A percentile compares a stretch with the other conserved stretches of the same genome.
These are phyloP conservation scores for Corymbia maculata DNA, from an alignment of 345 rosid genomes.

Conservation along the genomic window DNA sequence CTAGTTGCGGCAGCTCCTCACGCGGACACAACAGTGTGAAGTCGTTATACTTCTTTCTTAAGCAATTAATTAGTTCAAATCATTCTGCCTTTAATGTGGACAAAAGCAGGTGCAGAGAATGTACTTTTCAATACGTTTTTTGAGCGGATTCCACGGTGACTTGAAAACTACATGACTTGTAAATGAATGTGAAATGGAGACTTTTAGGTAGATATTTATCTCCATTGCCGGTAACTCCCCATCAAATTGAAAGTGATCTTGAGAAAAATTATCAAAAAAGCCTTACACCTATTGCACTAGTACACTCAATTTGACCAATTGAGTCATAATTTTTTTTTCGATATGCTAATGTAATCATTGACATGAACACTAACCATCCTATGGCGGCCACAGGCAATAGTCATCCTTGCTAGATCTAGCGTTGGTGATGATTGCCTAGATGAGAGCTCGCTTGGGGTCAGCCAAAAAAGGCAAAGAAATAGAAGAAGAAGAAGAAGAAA, in stretches of 20 bases:
- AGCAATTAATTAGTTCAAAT: background rate
- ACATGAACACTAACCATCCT: background rate
- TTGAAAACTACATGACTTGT: background rate
- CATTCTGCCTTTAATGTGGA: background rate
- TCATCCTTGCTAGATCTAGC: background rate
- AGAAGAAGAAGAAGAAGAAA: too few species aligned
- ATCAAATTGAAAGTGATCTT: background rate
- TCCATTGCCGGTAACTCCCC: background rate
- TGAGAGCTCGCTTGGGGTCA: background rate
- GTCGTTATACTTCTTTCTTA: background rate
- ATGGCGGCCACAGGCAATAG: background rate
- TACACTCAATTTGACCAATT: too few species aligned
- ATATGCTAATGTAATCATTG: background rate
- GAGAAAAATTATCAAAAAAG: too few species aligned
- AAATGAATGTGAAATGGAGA: background rate
- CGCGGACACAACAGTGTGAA: background rate
- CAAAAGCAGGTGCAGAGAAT: background rate
- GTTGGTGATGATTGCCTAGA: accelerated
- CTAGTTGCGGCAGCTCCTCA: background rate
- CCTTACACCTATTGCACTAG: accelerated
- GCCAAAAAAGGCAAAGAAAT: background rate
- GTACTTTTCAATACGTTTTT: background rate
- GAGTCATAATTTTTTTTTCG: background rate
- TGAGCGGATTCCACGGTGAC: background rate
- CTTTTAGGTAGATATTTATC: background rate